Conservation (phyloP, 179 eudicot species). For the Heliamphora pulchella region DNA sequence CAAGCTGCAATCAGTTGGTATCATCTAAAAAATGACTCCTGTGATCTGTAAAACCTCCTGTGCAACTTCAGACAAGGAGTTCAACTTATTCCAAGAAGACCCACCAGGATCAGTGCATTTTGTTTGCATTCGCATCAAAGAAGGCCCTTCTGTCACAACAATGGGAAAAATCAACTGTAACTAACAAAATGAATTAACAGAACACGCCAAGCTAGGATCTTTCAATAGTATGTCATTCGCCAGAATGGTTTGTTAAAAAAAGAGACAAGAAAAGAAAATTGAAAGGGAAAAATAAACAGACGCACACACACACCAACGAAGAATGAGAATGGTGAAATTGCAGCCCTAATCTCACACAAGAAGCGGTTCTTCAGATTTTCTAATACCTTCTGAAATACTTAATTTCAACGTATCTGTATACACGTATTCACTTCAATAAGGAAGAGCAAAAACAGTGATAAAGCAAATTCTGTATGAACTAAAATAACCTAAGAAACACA, state of each 20-base stretch:
- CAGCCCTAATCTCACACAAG: not conserved
- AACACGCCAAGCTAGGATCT: not conserved
- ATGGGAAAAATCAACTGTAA: constrained; percentile 7
- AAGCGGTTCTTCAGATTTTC: not conserved
- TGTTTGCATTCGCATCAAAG: constrained; percentile 34
- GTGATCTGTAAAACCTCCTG: not conserved
- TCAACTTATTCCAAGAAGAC: constrained; percentile 7
- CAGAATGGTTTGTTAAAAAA: no score
- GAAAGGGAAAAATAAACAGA: not conserved
- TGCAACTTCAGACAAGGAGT: constrained; percentile 11
- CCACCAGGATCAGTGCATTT: constrained; percentile 1
- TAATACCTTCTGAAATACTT: not conserved
- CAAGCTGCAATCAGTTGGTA: constrained; percentile 64
- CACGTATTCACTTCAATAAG: not conserved
- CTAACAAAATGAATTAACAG: not conserved
- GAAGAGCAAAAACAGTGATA: not conserved
- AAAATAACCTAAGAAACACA: not conserved
- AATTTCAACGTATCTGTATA: not conserved
- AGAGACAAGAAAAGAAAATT: no score
- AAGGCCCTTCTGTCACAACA: constrained; percentile 31
- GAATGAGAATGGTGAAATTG: not conserved
- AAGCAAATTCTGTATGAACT: not conserved
- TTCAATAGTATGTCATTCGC: not conserved
- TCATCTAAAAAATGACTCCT: constrained; percentile 56
- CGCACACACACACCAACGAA: no score